Evolutionary conservation across 2,329 filamentous ascomycete species (phyloP).

Genomic region (Chaetomiaceae sp.): DNA sequence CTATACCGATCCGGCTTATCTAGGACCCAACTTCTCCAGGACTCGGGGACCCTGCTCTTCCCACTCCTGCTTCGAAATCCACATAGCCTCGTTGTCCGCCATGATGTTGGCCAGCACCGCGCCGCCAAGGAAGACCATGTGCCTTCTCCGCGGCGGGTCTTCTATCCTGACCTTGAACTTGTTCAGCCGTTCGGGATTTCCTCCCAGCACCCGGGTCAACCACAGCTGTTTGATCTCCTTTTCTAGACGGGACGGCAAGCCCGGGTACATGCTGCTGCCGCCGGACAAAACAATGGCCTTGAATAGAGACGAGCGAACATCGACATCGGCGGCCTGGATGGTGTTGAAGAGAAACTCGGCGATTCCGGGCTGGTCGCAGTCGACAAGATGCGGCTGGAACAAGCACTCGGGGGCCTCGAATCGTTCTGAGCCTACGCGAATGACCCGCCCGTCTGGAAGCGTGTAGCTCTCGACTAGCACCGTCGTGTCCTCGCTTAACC

Average conservation of each 20-base stretch:
- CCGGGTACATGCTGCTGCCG: slow-evolving; percentile 98
- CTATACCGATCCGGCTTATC: slow-evolving; percentile 46
- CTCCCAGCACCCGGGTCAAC: slow-evolving; percentile 84
- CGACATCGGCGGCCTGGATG: slow-evolving; percentile 91
- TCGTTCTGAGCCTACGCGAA: slow-evolving; percentile 91
- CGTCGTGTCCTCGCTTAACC: slow-evolving; percentile 93
- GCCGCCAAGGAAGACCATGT: slow-evolving; percentile 97
- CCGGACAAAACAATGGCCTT: slow-evolving; percentile 96
- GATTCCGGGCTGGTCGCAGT: slow-evolving; percentile 94
- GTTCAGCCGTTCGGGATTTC: slow-evolving; percentile 87
- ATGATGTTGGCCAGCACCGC: slow-evolving; percentile 98
- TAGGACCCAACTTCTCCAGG: slow-evolving; percentile 87
- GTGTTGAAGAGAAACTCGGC: slow-evolving; percentile 99
- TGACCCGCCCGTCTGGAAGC: slow-evolving; percentile 90
- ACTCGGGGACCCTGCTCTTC: slow-evolving; percentile 81
- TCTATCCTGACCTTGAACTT: slow-evolving; percentile 99
- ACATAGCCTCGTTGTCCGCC: slow-evolving; percentile 98
- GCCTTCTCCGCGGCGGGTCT: slow-evolving; percentile 87
- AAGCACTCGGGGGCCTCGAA: slow-evolving; percentile 98
- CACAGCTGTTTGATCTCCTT: slow-evolving; percentile 99
- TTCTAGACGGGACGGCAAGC: slow-evolving; percentile 87
- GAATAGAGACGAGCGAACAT: slow-evolving; percentile 89
- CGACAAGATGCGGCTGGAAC: slow-evolving; percentile 96
- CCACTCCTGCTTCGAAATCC: slow-evolving; percentile 97
- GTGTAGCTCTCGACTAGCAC: slow-evolving; percentile 97